phyloP scores from a whole-genome alignment of 345 rosid genomes.

The Gossypium herbaceum region DNA sequence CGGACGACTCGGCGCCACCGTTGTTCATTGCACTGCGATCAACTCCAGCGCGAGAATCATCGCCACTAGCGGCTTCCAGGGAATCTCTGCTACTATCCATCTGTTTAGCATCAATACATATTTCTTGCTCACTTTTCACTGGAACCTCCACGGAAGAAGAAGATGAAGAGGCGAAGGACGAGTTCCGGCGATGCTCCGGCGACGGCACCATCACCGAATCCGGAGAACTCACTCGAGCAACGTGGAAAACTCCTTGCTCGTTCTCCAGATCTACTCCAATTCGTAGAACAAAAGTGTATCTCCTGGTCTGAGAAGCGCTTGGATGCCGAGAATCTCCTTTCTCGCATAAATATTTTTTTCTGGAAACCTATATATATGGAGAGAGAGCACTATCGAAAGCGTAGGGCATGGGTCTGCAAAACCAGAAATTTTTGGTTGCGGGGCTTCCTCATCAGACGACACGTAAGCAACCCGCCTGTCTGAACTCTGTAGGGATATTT shows the following conservation, averaged over 20 bases:
- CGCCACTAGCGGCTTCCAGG: slow-evolving; percentile 15
- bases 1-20: slow-evolving; percentile 40
- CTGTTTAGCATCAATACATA: slow-evolving; percentile 30
- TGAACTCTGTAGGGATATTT: not conserved
- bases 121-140: slow-evolving; percentile 35
- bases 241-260: slow-evolving; percentile 7
- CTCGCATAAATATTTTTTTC: not conserved
- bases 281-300: not conserved
- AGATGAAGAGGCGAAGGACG: slow-evolving; percentile 31
- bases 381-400: not conserved
- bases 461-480: not conserved
- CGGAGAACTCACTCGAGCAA: slow-evolving; percentile 13
- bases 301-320: slow-evolving; percentile 20
- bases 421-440: not conserved
- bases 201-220: slow-evolving; percentile 43
- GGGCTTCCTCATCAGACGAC: not conserved
- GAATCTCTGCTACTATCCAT: slow-evolving; percentile 23
- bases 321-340: slow-evolving; percentile 29
- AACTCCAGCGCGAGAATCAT: slow-evolving; percentile 5
- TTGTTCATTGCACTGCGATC: slow-evolving; percentile 29
- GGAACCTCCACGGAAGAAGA: slow-evolving; percentile 34
- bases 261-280: slow-evolving; percentile 44
- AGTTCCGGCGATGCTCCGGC: slow-evolving; percentile 33
- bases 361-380: not conserved
- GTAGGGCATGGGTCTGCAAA: not conserved